Percentiles rank a stretch among this genome's conserved stretches.
phyloP scores from a whole-genome alignment of 352 stramenopile species.

The Globisporangium carolinianum region DNA sequence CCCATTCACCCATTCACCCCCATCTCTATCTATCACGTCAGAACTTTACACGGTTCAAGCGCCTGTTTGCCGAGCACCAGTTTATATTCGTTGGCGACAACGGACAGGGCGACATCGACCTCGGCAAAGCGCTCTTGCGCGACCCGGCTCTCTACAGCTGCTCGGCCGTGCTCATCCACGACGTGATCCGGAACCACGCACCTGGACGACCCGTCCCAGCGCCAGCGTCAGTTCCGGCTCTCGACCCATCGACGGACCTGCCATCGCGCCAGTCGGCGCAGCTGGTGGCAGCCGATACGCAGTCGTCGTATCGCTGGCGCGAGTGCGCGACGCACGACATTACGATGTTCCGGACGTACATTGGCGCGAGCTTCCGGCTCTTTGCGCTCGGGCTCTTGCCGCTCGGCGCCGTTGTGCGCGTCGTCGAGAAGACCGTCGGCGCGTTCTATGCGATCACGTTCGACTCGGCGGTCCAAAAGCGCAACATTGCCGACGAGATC shows the following conservation, averaged over 20 bases:
- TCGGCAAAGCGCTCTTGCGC: conserved; percentile 61
- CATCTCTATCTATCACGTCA: conserved; percentile 5
- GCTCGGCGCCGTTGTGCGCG: conserved; percentile 42
- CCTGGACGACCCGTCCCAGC: too few relatives aligned
- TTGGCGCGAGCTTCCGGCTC: conserved; percentile 56
- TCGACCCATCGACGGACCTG: not conserved
- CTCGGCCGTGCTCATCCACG: conserved; percentile 67
- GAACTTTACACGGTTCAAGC: conserved; percentile 73
- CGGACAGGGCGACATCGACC: conserved; percentile 72
- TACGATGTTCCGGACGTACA: conserved; percentile 72
- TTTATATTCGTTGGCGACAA: conserved; percentile 84
- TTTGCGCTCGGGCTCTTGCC: conserved; percentile 44
- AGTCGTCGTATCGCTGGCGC: conserved; percentile 45
- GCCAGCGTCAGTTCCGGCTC: too few relatives aligned
- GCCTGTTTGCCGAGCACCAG: conserved; percentile 60
- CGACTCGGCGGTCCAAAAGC: conserved; percentile 47
- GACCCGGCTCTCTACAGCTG: conserved; percentile 46
- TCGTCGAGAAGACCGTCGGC: conserved; percentile 49
- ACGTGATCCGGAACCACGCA: conserved; percentile 76
- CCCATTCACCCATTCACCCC: not conserved
- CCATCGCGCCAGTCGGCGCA: conserved; percentile 1
- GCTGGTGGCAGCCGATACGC: conserved; percentile 4
- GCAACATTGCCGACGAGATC: conserved; percentile 52
- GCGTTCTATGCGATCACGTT: conserved; percentile 61
- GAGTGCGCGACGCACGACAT: conserved; percentile 65